These are phyloP conservation scores for Gregarina niphandrodes DNA, from an alignment of 169 alveolate genomes.

Conservation along the genomic window DNA sequence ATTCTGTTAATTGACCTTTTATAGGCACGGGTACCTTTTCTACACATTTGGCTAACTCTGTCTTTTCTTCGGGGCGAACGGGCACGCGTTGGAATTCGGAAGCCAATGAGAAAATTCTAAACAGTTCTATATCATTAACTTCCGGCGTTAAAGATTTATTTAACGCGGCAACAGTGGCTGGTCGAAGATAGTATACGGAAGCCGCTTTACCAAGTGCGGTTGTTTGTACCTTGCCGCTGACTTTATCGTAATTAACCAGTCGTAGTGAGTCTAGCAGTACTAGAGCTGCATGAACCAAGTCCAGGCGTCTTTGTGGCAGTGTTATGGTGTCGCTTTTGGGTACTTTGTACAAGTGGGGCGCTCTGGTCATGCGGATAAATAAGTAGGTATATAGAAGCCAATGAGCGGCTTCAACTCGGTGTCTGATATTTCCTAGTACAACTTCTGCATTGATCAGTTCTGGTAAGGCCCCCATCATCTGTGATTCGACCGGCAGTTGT, in stretches of 20 bases:
- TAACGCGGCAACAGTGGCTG: slow-evolving; percentile 72
- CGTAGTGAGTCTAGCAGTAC: slow-evolving; percentile 59
- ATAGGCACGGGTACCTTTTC: slow-evolving; percentile 75
- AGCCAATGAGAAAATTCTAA: slow-evolving; percentile 73
- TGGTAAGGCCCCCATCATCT: slow-evolving; percentile 60
- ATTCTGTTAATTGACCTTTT: slow-evolving; percentile 50
- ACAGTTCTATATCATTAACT: slow-evolving; percentile 74
- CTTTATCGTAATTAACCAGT: slow-evolving; percentile 67
- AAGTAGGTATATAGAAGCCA: slow-evolving; percentile 94
- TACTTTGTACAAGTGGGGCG: slow-evolving; percentile 65
- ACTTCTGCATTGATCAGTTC: slow-evolving; percentile 95
- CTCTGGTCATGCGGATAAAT: slow-evolving; percentile 64
- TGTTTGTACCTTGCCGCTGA: slow-evolving; percentile 54
- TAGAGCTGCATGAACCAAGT: slow-evolving; percentile 63
- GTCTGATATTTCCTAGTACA: slow-evolving; percentile 55
- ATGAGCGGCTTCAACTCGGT: slow-evolving; percentile 74
- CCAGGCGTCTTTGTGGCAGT: slow-evolving; percentile 12
- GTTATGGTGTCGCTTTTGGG: slow-evolving; percentile 13
- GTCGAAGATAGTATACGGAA: slow-evolving; percentile 77
- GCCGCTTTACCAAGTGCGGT: slow-evolving; percentile 93
- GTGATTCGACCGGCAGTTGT: slow-evolving; percentile 89
- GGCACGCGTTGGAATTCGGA: slow-evolving; percentile 85
- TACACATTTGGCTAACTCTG: slow-evolving; percentile 66
- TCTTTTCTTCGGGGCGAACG: slow-evolving; percentile 86
- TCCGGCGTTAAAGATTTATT: slow-evolving; percentile 61